Evolutionary conservation across 1,139 yeast genomes (phyloP).

Genomic region (Schizosaccharomyces versatilis): DNA sequence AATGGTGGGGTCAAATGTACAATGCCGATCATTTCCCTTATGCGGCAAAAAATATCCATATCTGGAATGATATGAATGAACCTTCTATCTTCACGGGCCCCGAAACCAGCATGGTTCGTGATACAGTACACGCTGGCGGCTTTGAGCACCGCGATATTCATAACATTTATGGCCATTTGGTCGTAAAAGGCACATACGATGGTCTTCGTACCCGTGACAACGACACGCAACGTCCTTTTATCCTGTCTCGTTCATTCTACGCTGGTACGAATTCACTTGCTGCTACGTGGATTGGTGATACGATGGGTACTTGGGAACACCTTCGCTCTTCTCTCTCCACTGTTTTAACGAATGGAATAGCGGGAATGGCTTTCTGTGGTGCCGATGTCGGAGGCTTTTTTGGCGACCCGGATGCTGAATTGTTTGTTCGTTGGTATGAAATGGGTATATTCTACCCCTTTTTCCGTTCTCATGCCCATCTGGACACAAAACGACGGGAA

Average conservation of each 20-base stretch:
- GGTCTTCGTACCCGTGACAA: slow-evolving; percentile 35
- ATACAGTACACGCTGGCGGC: slow-evolving; percentile 49
- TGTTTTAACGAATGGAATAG: slow-evolving; percentile 59
- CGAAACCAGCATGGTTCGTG: slow-evolving; percentile 74
- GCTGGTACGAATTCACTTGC: slow-evolving; percentile 83
- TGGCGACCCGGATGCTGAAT: slow-evolving; percentile 64
- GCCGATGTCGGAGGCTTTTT: slow-evolving; percentile 96
- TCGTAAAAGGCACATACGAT: slow-evolving; percentile 56
- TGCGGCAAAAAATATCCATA: slow-evolving; percentile 37
- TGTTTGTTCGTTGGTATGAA: slow-evolving; percentile 84
- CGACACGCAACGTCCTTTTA: slow-evolving; percentile 49
- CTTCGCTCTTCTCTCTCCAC: slow-evolving; percentile 63
- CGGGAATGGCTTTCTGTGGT: slow-evolving; percentile 83
- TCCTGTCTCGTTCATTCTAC: slow-evolving; percentile 68
- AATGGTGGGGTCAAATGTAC: slow-evolving; percentile 37
- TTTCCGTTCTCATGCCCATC: slow-evolving; percentile 89
- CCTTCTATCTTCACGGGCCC: slow-evolving; percentile 91
- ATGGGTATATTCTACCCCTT: slow-evolving; percentile 91
- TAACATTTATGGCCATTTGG: slow-evolving; percentile 58
- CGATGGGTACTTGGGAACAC: slow-evolving; percentile 80
- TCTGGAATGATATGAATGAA: slow-evolving; percentile 98
- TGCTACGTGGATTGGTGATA: slow-evolving; percentile 97
- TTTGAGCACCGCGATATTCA: slow-evolving; percentile 86
- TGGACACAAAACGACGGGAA: slow-evolving; percentile 76
- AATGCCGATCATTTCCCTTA: slow-evolving; percentile 21